These are phyloP conservation scores for Collariella sp. DNA, from an alignment of 495 filamentous ascomycete species.

Conservation along the genomic window DNA sequence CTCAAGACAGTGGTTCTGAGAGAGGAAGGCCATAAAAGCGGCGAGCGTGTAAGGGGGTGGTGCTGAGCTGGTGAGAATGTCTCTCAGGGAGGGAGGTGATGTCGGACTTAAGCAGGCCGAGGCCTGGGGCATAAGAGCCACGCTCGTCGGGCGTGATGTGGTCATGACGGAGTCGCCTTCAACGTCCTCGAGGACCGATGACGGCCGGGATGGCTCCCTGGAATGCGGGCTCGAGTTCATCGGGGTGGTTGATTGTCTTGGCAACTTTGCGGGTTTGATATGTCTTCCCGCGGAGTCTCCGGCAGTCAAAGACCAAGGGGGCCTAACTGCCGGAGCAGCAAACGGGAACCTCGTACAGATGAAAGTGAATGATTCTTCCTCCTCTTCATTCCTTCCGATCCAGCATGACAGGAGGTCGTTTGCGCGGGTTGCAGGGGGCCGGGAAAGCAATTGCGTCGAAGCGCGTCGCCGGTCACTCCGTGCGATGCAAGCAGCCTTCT, in stretches of 20 bases:
- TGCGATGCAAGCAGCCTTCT: conserved; percentile 19
- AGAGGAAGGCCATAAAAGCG: conserved; percentile 95
- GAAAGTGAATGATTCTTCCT: conserved; percentile 6
- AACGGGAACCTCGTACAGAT: conserved; percentile 12
- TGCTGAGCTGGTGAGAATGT: conserved; percentile 80
- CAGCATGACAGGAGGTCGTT: conserved; percentile 12
- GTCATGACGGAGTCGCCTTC: conserved; percentile 40
- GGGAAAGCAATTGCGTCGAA: conserved; percentile 20
- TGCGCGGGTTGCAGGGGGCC: conserved; percentile 17
- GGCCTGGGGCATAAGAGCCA: conserved; percentile 34
- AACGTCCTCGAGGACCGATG: conserved; percentile 34
- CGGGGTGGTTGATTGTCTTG: conserved; percentile 34
- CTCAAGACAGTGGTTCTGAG: conserved; percentile 95
- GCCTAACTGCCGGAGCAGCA: background rate
- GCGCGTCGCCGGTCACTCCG: conserved; percentile 19
- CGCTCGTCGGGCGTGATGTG: conserved; percentile 37
- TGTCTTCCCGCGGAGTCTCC: conserved; percentile 28
- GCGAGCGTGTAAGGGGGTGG: conserved; percentile 85
- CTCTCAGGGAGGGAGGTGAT: conserved; percentile 71
- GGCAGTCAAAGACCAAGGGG: background rate
- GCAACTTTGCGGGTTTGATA: conserved; percentile 37
- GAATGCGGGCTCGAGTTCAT: conserved; percentile 32
- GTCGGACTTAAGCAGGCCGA: conserved; percentile 24
- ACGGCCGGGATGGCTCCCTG: conserved; percentile 29
- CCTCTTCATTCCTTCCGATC: conserved; percentile 18